Base-by-base conservation (phyloP, 2,329 filamentous ascomycete species). In the Westerdykella ornata region DNA sequence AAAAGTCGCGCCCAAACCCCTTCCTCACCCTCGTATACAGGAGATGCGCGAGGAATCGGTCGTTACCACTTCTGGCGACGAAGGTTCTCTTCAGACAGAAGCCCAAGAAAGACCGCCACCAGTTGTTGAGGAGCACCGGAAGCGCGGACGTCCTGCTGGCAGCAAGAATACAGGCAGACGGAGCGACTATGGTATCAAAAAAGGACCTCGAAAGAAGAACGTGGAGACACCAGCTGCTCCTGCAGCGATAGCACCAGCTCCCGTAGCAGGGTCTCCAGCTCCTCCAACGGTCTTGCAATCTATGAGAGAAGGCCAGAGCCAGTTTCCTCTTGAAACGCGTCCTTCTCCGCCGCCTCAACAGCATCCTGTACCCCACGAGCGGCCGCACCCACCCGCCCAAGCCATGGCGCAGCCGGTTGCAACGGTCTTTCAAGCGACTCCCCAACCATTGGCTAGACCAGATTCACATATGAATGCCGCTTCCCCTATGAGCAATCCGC, bases 121-220 rank as follows among this genome's bases (percentile, higher is more conserved):
- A 40, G 53, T 54, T 11, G 39, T 34, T 3, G 60, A 64, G 34
- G 52, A 59, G 9, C 51, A 54, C 8, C 52, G 48, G 31, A 63
- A 62, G 42, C 54, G 63, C 22, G 63, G 63, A 16, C 53, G 63
- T 26, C 62, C 62, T 22, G 68, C 69, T 3, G 71, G 71, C 0
- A 72, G 70, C 45, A 73, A 72, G 54, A 73, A 73, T 35, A 52
- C 65, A 19, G 63, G 66, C 18, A 61, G 68, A 42, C 60, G 72
- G 15, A 69, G 67, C 38, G 72, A 73, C 45, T 71, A 67, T 22
- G 71, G 71, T 2, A 64, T 73, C 42, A 72, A 72, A 46, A 74
- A 74, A 44, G 71, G 71, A 2, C 71, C 71, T 4, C 57, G 71
- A 8, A 66, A 63, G 48, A 62, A 62, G 48, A 43, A 46, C n/a